Evolutionary conservation across 2,329 filamentous ascomycete species (phyloP).

Genomic region (Aspergillus terreus): DNA sequence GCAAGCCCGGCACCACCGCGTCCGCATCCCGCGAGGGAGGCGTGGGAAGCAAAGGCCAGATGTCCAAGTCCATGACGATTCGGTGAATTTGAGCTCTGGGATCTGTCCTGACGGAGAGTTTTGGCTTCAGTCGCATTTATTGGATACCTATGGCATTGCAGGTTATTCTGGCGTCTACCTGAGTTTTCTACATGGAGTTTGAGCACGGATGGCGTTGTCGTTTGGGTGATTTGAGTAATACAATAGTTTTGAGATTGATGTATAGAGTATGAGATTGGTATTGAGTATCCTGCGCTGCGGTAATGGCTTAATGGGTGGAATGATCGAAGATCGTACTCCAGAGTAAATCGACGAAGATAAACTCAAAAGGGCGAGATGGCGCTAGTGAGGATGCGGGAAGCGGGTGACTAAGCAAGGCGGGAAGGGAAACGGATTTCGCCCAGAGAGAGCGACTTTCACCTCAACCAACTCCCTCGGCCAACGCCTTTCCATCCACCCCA

Average conservation of each 20-base stretch:
- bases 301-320: too few species aligned
- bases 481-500: conserved; percentile 7
- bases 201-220: neutral
- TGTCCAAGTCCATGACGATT: conserved; percentile 94
- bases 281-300: too few species aligned
- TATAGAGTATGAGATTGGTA: too few species aligned
- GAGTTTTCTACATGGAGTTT: conserved; percentile 3
- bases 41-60: conserved; percentile 72
- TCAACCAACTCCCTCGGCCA: conserved; percentile 29
- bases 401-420: conserved; percentile 30
- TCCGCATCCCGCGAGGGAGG: conserved; percentile 61
- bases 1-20: conserved; percentile 76
- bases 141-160: conserved; percentile 6
- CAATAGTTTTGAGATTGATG: neutral
- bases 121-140: conserved; percentile 4
- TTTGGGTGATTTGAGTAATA: conserved; percentile 1
- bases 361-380: neutral
- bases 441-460: conserved; percentile 33
- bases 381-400: conserved; percentile 6
- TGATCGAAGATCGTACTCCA: too few species aligned
- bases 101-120: conserved; percentile 3
- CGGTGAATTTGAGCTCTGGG: conserved; percentile 51
- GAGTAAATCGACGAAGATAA: too few species aligned
- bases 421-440: conserved; percentile 35
- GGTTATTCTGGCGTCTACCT: neutral